These are phyloP conservation scores for Eutrema salsugineum DNA, from an alignment of 441 rosid species.

Conservation along the genomic window DNA sequence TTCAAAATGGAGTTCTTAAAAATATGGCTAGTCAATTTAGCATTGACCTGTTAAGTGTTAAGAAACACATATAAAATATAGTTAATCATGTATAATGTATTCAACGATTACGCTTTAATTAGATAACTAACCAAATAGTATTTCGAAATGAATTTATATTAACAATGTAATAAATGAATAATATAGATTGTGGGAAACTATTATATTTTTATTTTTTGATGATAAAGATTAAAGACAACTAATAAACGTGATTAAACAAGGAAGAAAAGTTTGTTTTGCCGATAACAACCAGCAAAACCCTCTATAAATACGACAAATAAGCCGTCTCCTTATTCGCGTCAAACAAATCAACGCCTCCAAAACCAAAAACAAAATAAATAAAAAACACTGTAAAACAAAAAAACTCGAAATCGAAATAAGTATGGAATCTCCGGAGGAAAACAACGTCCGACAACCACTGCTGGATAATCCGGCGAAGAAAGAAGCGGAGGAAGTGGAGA, in stretches of 20 bases:
- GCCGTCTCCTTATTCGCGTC: not conserved
- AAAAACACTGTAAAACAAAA: not conserved
- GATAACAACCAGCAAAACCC: slow-evolving; percentile 12
- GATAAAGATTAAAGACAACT: not conserved
- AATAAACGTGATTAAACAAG: not conserved
- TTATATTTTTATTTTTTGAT: too few relatives aligned
- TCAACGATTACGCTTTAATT: not conserved
- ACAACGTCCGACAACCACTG: slow-evolving; percentile 7
- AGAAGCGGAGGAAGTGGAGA: slow-evolving; percentile 32
- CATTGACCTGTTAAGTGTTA: too few relatives aligned
- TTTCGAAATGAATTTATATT: not conserved
- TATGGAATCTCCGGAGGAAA: slow-evolving; percentile 8
- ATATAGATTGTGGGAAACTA: not conserved
- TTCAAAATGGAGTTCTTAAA: too few relatives aligned
- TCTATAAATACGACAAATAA: slow-evolving; percentile 4
- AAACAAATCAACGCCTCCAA: slow-evolving; percentile 17
- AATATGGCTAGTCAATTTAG: too few relatives aligned
- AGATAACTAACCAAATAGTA: not conserved
- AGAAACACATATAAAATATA: too few relatives aligned
- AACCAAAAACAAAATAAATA: not conserved
- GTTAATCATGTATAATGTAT: too few relatives aligned
- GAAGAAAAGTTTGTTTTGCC: not conserved
- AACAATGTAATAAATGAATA: not conserved
- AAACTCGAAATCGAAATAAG: not conserved
- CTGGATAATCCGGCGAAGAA: slow-evolving; percentile 16